These are phyloP conservation scores for Solanum sparsipilum DNA, from an alignment of 257 asterid genomes.

Conservation along the genomic window DNA sequence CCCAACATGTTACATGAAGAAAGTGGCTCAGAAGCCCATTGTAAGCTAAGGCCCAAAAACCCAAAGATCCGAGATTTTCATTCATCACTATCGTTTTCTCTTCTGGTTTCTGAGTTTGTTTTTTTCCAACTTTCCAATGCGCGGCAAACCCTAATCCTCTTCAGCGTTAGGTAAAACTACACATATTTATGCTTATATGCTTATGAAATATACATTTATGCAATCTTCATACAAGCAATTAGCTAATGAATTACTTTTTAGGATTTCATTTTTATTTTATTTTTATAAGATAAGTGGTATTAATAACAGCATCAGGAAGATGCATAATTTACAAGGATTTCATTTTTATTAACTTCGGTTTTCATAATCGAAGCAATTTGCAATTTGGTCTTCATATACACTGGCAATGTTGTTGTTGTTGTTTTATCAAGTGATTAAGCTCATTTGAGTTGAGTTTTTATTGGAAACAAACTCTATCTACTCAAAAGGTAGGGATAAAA, in stretches of 20 bases:
- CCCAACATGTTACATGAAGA: neutral
- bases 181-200: neutral
- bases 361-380: neutral
- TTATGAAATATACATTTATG: neutral
- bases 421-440: neutral
- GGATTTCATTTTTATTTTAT: neutral
- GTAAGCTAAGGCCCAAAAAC: neutral
- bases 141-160: neutral
- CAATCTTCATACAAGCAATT: neutral
- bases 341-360: neutral
- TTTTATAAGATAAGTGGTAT: too few species aligned
- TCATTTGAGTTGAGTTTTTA: neutral
- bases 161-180: neutral
- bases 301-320: too few species aligned
- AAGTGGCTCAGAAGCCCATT: neutral
- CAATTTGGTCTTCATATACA: neutral
- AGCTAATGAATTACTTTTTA: neutral
- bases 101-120: neutral
- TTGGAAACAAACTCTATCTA: neutral
- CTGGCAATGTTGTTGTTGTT: neutral
- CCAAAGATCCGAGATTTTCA: neutral
- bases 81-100: neutral
- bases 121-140: neutral
- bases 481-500: neutral
- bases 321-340: too few species aligned